Base-by-base conservation (phyloP, 1,139 yeast genomes). In the Torulaspora globosa region DNA sequence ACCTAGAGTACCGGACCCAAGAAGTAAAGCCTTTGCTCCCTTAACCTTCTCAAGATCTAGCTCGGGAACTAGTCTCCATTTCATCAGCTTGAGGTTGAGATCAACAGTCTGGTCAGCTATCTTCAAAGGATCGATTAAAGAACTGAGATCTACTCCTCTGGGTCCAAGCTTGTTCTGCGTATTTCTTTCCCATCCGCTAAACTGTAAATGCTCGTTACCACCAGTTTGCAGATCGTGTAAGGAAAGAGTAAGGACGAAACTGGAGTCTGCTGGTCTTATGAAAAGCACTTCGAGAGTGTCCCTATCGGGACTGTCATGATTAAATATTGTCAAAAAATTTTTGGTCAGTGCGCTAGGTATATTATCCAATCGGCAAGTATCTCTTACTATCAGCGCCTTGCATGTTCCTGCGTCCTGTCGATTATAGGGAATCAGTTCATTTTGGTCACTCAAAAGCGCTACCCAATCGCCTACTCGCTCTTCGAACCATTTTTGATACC, bases 1-100 rank as follows among this genome's bases (percentile, higher is more conserved):
- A 0, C 98, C 99, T 11, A 94, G 72, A 2, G 99, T 94, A 3
- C 99, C 99, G 0, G 98, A 87, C 0, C 99, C 99, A n/a, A 92
- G 72, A 14, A 92, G 70, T 36, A 92, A 67, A 30, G 90, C 84
- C 52, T 74, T 81, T 21, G 83, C 77, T 11, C 67, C 51, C 52
- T 79, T 78, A 21, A 92, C 71, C 1, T 69, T 62, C 6, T 85
- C 89, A 42, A 92, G 71, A 58, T 92, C 76, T 6, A 92, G 63
- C 8, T 79, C 76, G 0, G 98, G 97, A 0, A 89, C 90, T 24
- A 92, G 78, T 55, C 98, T 75, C 99, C 99, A 92, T 65, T 89
- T 89, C 98, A 92, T 94, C 37, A 92, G 71, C 66, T 86, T 86
- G 52, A 94, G 70, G 60, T 92, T 92, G 48, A 92, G 72, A 63